These are phyloP conservation scores for Juglanconis sp. DNA, from an alignment of 2,329 filamentous ascomycete genomes.

Conservation along the genomic window DNA sequence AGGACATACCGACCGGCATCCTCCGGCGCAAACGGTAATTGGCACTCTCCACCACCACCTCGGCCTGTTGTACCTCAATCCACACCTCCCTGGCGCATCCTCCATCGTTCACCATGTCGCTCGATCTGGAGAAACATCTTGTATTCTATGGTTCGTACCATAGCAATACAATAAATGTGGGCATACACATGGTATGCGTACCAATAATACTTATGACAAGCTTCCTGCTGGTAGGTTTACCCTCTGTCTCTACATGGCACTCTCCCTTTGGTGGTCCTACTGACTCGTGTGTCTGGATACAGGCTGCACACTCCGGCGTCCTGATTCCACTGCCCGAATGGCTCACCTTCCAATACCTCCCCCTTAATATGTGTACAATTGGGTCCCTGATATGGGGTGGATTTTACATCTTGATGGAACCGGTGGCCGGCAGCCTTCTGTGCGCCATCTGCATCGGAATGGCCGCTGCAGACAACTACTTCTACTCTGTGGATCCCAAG, in stretches of 20 bases:
- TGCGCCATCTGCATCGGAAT: conserved; percentile 72
- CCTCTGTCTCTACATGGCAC: too few relatives aligned
- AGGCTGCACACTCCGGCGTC: conserved; percentile 62
- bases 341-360: conserved; percentile 65
- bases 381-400: conserved; percentile 65
- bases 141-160: conserved; percentile 85
- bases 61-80: background rate
- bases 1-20: background rate
- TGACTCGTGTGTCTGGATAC: background rate
- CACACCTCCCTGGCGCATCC: background rate
- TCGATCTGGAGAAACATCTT: conserved; percentile 79
- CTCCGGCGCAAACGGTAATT: background rate
- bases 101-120: conserved; percentile 46
- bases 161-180: conserved; percentile 71
- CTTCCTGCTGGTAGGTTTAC: conserved; percentile 63
- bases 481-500: conserved; percentile 56
- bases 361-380: conserved; percentile 64
- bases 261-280: background rate
- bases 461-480: conserved; percentile 72
- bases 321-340: conserved; percentile 64
- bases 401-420: conserved; percentile 89
- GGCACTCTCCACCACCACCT: background rate
- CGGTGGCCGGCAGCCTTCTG: conserved; percentile 79
- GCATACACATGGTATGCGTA: conserved; percentile 77
- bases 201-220: conserved; percentile 70